Conservation (phyloP, 306 rosid genomes). For the Lagenaria siceraria region DNA sequence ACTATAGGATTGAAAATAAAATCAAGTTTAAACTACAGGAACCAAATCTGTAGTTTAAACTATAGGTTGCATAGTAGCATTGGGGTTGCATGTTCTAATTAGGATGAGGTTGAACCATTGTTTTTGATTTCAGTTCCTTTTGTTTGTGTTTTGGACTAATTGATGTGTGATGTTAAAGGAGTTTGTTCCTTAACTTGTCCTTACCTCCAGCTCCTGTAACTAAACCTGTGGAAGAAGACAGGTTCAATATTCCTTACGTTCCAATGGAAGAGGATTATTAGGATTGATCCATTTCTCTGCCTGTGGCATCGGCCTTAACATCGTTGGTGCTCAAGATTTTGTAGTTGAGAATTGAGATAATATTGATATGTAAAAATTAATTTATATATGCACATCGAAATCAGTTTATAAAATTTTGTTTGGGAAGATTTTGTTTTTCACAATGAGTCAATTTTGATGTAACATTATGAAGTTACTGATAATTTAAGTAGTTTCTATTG, state of each 20-base stretch:
- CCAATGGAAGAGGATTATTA: constrained; percentile 77
- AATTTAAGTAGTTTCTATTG: too few relatives aligned
- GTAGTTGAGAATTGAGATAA: background rate
- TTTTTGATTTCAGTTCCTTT: background rate
- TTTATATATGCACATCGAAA: background rate
- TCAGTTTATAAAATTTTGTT: background rate
- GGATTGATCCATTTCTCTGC: constrained; percentile 8
- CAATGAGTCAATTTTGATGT: too few relatives aligned
- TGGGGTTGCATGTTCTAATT: background rate
- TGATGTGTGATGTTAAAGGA: background rate
- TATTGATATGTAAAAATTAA: background rate
- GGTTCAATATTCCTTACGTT: constrained; percentile 72
- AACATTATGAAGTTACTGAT: too few relatives aligned
- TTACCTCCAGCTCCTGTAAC: constrained; percentile 40
- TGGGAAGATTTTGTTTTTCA: too few relatives aligned
- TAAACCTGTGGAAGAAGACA: constrained; percentile 68
- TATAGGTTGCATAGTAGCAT: background rate
- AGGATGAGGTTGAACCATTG: background rate
- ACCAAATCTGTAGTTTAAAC: too few relatives aligned
- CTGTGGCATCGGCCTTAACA: background rate
- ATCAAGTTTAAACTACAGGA: background rate
- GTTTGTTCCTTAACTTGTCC: constrained; percentile 25
- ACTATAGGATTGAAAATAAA: background rate
- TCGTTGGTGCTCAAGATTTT: background rate
- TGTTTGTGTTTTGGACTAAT: background rate